Evolutionary conservation across 257 asterid species (phyloP).

Genomic region (Solanum infundibuliforme): DNA sequence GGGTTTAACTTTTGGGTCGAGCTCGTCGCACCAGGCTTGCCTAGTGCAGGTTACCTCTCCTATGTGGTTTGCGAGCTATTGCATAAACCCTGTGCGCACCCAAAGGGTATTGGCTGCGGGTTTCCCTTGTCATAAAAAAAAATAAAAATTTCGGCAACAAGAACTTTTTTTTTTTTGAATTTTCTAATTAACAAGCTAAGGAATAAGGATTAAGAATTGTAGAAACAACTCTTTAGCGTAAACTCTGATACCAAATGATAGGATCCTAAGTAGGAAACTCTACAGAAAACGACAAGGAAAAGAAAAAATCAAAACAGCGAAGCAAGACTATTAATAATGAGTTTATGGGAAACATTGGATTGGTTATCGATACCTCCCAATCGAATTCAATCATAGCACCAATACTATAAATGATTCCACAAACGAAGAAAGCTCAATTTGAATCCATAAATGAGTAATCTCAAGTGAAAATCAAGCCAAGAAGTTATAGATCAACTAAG

Average conservation of each 20-base stretch:
- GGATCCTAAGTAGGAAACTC: background rate
- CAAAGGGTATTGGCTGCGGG: no score
- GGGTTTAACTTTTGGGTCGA: no score
- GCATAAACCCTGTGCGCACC: no score
- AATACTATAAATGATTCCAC: background rate
- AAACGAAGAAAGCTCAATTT: background rate
- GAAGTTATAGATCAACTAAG: background rate
- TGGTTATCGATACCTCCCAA: background rate
- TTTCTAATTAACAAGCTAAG: background rate
- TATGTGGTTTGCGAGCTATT: no score
- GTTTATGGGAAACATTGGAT: background rate
- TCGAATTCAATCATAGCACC: background rate
- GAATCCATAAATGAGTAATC: background rate
- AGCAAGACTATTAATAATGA: background rate
- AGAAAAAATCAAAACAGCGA: background rate
- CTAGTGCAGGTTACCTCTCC: no score
- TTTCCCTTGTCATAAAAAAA: no score
- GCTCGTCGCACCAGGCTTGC: no score
- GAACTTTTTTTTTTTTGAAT: background rate
- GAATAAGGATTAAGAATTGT: background rate
- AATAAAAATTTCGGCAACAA: no score
- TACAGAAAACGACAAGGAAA: background rate
- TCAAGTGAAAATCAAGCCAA: background rate
- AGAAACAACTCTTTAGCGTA: background rate
- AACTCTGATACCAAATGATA: background rate